A percentile compares a stretch with the other conserved stretches of the same genome.
Evolutionary conservation across 2,329 filamentous ascomycete genomes (phyloP).

Genomic region (Trichophyton mentagrophytes): DNA sequence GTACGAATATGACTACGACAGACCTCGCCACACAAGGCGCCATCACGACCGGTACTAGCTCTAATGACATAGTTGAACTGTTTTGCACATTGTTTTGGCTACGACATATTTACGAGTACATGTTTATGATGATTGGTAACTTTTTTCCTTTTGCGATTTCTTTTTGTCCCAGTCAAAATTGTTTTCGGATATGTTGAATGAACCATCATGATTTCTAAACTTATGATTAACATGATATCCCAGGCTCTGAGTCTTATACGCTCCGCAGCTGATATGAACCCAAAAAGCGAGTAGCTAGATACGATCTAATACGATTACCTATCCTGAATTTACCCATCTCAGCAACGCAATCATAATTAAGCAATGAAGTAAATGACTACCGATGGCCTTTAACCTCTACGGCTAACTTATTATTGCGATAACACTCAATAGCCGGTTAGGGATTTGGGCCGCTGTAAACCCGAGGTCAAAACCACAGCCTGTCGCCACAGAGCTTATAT

Average conservation of each 20-base stretch:
- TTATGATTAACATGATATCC: background rate
- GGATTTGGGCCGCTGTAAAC: too few species aligned
- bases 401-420: too few species aligned
- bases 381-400: too few species aligned
- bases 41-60: background rate
- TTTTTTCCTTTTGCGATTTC: background rate
- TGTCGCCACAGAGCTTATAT: too few species aligned
- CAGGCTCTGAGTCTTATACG: background rate
- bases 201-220: background rate
- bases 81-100: background rate
- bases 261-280: background rate
- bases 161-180: background rate
- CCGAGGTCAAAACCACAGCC: too few species aligned
- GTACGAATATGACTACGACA: slow-evolving; percentile 28
- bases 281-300: background rate
- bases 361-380: too few species aligned
- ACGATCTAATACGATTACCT: background rate
- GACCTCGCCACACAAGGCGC: slow-evolving; percentile 16
- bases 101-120: background rate
- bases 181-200: background rate
- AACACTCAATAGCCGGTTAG: too few species aligned
- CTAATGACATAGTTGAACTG: background rate
- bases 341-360: too few species aligned
- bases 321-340: too few species aligned
- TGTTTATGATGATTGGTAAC: background rate